Conservation (phyloP, 495 filamentous ascomycete genomes). For the Thermothielavioides terrestris region DNA sequence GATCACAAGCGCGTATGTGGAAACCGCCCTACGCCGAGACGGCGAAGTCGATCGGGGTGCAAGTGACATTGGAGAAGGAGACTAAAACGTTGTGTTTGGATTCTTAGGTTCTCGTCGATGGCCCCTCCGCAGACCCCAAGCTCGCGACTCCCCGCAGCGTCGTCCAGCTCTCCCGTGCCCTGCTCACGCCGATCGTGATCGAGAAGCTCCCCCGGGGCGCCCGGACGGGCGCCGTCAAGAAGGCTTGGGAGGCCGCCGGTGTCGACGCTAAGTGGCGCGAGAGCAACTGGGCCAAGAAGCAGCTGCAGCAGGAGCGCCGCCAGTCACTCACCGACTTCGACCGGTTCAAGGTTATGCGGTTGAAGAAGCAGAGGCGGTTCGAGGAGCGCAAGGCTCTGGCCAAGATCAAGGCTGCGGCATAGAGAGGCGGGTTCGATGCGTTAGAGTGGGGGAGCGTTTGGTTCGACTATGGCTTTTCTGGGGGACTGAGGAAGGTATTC, state of each 20-base stretch:
- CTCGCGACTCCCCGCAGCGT: conserved; percentile 76
- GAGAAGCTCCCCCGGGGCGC: conserved; percentile 78
- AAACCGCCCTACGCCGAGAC: conserved; percentile 3
- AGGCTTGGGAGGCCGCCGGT: conserved; percentile 74
- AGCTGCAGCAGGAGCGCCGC: conserved; percentile 71
- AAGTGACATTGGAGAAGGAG: conserved; percentile 8
- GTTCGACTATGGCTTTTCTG: conserved; percentile 32
- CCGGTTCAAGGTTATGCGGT: conserved; percentile 96
- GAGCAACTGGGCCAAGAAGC: conserved; percentile 84
- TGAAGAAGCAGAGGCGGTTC: conserved; percentile 96
- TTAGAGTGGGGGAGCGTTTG: conserved; percentile 26
- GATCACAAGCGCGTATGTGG: conserved; percentile 98
- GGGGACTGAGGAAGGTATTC: conserved; percentile 31
- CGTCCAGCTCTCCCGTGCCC: conserved; percentile 65
- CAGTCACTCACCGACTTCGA: conserved; percentile 93
- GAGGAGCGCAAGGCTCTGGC: conserved; percentile 89
- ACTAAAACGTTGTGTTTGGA: conserved; percentile 31
- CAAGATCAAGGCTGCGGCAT: conserved; percentile 55
- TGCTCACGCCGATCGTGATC: conserved; percentile 86
- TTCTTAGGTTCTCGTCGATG: conserved; percentile 83
- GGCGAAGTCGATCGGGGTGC: conserved; percentile 4
- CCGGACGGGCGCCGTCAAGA: conserved; percentile 72
- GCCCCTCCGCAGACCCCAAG: conserved; percentile 68
- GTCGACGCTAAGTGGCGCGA: conserved; percentile 87
- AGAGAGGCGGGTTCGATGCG: conserved; percentile 17